These are phyloP conservation scores for Hysterangium stoloniferum DNA, from an alignment of 768 basidiomycete species.

Conservation along the genomic window DNA sequence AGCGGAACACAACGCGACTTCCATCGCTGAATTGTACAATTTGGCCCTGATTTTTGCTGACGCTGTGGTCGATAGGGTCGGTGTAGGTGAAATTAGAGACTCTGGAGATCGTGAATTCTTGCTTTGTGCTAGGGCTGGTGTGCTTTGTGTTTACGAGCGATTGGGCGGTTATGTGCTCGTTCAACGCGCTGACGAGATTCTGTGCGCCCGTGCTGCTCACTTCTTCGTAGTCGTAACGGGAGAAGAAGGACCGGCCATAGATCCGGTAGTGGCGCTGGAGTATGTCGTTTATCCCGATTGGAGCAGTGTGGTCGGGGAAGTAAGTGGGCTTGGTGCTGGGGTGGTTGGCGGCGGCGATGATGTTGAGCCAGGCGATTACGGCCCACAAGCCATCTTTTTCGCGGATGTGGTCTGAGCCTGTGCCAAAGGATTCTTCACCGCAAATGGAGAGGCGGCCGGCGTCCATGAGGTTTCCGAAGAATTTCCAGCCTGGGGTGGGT, in stretches of 20 bases:
- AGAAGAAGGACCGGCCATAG: slow-evolving; percentile 98
- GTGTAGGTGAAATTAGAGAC: slow-evolving; percentile 92
- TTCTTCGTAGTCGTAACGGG: slow-evolving; percentile 98
- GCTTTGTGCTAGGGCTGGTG: slow-evolving; percentile 55
- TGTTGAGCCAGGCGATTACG: slow-evolving; percentile 94
- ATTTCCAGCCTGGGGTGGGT: slow-evolving; percentile 79
- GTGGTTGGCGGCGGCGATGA: slow-evolving; percentile 72
- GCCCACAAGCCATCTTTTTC: slow-evolving; percentile 99
- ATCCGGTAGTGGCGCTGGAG: slow-evolving; percentile 79
- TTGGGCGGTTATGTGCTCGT: slow-evolving; percentile 56
- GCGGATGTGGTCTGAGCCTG: slow-evolving; percentile 99
- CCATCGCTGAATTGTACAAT: slow-evolving; percentile 90
- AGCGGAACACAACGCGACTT: slow-evolving; percentile 88
- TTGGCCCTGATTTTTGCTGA: slow-evolving; percentile 94
- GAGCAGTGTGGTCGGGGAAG: slow-evolving; percentile 49
- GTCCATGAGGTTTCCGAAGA: slow-evolving; percentile 99
- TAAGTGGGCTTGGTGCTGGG: slow-evolving; percentile 42
- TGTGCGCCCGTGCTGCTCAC: slow-evolving; percentile 87
- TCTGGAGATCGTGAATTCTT: slow-evolving; percentile 68
- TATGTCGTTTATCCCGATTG: slow-evolving; percentile 87
- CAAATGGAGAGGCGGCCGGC: slow-evolving; percentile 96
- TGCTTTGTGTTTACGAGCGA: slow-evolving; percentile 65
- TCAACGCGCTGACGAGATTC: slow-evolving; percentile 72
- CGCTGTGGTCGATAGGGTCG: slow-evolving; percentile 93
- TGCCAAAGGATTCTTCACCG: slow-evolving; percentile 98